Evolutionary conservation across 1,284 basidiomycete species (phyloP), one percentile per base, ranked within the genome.

Genomic region (Ganoderma resinaceum): DNA sequence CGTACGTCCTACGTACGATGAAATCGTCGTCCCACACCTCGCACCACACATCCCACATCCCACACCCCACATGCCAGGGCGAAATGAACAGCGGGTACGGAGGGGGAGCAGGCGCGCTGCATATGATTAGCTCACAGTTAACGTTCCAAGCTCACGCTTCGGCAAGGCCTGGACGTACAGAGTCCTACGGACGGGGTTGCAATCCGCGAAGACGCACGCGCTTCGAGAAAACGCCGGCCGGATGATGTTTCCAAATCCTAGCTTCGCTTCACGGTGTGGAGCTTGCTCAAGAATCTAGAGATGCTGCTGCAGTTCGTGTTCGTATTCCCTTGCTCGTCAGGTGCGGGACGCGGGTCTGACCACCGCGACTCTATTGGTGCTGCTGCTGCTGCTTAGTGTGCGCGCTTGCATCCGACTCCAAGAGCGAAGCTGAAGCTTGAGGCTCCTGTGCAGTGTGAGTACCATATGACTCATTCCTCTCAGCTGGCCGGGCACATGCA

Each of bases 401-500:
- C 46, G 46, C 23, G 23, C 20, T n/a, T n/a, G n/a, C n/a, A n/a
- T n/a, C n/a, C n/a, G n/a, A n/a, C n/a, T 20, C n/a, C 52, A 16
- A 5, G 14, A 31, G 18, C 42, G 40, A 42, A 16, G 14, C 42
- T 20, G 42, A 42, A 20, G 42, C 23, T 12, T 12, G 26, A 26
- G 31, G 11, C 11, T 29, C 26, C n/a, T n/a, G n/a, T n/a, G n/a
- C n/a, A n/a, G n/a, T 38, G 37, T 38, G 37, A 38, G 37, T 38
- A 5, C n/a, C n/a, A n/a, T n/a, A 23, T 33, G 52, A 65, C 57
- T 71, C 70, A 62, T 63, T 62, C 40, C 67, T 59, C 67, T 65
- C 46, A 49, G 46, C 46, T 49, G 46, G 67, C 67, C 33, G 58
- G 65, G 67, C 70, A 71, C 68, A 67, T 71, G 70, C 70, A 65